A percentile compares a stretch with the other conserved stretches of the same genome.
These are phyloP conservation scores for Phytophthora hibernalis DNA, from an alignment of 352 stramenopile genomes.

Conservation along the genomic window DNA sequence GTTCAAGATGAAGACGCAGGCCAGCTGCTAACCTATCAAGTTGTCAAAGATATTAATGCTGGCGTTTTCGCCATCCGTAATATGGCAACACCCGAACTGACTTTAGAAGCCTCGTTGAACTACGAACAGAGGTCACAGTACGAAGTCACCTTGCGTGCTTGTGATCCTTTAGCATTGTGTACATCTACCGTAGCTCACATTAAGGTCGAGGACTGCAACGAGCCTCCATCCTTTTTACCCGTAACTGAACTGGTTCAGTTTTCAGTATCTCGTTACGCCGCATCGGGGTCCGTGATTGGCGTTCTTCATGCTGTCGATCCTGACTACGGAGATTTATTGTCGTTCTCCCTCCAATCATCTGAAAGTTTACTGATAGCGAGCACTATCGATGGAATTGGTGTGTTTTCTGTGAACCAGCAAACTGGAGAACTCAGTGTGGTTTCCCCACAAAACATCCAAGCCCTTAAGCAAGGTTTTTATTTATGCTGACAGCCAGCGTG, in stretches of 20 bases:
- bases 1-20: constrained; percentile 25
- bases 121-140: constrained; percentile 21
- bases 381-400: constrained; percentile 9
- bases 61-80: constrained; percentile 22
- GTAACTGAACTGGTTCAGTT: not conserved
- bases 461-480: constrained; percentile 19
- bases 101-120: constrained; percentile 17
- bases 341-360: constrained; percentile 21
- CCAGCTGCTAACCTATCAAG: constrained; percentile 28
- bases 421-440: constrained; percentile 29
- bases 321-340: constrained; percentile 26
- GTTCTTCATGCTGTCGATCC: constrained; percentile 30
- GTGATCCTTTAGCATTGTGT: constrained; percentile 30
- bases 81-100: constrained; percentile 6
- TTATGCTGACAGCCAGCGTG: constrained; percentile 24
- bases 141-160: constrained; percentile 22
- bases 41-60: constrained; percentile 6
- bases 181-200: constrained; percentile 24
- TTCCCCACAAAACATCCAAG: constrained; percentile 8
- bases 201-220: constrained; percentile 25
- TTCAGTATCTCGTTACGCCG: constrained; percentile 24
- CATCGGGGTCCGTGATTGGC: constrained; percentile 19
- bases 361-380: not conserved
- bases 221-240: constrained; percentile 24
- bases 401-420: constrained; percentile 28